Percentiles rank a stretch among this genome's conserved stretches.
Evolutionary conservation across 2,329 filamentous ascomycete species (phyloP).

Genomic region (Venturia aucupariae): DNA sequence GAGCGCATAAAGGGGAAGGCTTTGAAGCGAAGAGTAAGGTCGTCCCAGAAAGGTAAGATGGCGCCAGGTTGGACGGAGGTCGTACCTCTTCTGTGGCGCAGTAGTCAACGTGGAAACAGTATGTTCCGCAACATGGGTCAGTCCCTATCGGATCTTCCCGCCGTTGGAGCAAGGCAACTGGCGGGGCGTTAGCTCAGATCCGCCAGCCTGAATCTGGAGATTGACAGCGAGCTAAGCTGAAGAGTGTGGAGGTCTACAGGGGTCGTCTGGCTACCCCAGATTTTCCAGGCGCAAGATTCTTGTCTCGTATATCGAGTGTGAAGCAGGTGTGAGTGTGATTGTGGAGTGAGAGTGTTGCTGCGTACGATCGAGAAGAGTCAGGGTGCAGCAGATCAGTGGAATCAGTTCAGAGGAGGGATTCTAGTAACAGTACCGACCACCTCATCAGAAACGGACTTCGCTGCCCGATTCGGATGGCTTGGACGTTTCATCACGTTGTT

Average conservation of each 20-base stretch:
- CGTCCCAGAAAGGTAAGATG: too few species aligned
- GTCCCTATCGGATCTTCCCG: not conserved
- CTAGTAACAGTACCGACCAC: too few species aligned
- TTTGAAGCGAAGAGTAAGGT: too few species aligned
- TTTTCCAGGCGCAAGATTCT: not conserved
- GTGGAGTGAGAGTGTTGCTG: not conserved
- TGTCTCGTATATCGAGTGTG: not conserved
- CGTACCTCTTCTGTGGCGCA: not conserved
- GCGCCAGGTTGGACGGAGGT: too few species aligned
- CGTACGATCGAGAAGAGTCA: not conserved
- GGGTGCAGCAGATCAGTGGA: too few species aligned
- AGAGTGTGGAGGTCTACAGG: conserved; percentile 1
- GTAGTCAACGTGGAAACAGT: not conserved
- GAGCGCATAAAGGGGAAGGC: too few species aligned
- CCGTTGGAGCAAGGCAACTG: not conserved
- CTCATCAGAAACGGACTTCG: not conserved
- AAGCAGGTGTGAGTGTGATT: not conserved
- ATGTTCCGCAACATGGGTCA: not conserved
- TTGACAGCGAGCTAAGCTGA: not conserved
- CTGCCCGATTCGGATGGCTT: not conserved
- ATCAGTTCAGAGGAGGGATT: too few species aligned
- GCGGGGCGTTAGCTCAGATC: conserved; percentile 1
- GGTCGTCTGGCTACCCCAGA: not conserved
- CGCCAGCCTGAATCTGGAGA: not conserved
- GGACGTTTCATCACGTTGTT: not conserved